Base-by-base conservation (phyloP, 768 basidiomycete species). In the Podaxis sp. region DNA sequence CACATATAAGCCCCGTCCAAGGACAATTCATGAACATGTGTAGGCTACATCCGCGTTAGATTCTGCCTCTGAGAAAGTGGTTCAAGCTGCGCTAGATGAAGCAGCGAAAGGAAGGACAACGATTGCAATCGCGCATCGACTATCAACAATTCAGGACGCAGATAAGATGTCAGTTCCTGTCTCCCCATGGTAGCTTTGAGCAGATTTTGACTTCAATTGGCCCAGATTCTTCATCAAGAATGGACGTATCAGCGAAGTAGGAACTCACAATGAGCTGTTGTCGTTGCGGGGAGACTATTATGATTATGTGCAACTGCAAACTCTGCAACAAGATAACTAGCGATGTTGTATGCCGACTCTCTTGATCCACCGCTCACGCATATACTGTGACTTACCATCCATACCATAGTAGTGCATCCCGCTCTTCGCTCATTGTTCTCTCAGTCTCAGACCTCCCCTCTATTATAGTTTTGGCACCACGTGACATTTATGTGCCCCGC, bases 41-140 rank as follows among this genome's bases (percentile, higher is more conserved):
- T 26, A 75, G 71, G 90, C 90, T 3, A 92, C 91, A 2, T 92
- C 89, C 24, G 91, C 93, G 1, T 80, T 95, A 28, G 93, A 94
- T 70, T 89, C 89, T 0, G 85, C 85, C 67, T 90, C 88, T 11
- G 93, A 95, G 74, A 90, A 89, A 73, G 87, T 96, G 52, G 95
- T 96, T 2, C 95, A 96, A 69, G 87, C 82, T 2, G 95, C 95
- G 2, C 81, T 96, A 19, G 95, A 96, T 73, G 82, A 85, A 67
- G 95, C 94, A 12, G 87, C 92, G 3, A 89, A 85, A 74, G 93
- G 93, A 26, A 83, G 95, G 53, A 94, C 93, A 7, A 95, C 93
- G 1, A 87, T 93, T 59, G 89, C 94, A 12, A 94, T 96, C 61
- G 95, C 95, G 1, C 95, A 96, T 74, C 83, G 95, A 48, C 75